phyloP scores from a whole-genome alignment of 768 basidiomycete genomes.

The Suillus sp. region DNA sequence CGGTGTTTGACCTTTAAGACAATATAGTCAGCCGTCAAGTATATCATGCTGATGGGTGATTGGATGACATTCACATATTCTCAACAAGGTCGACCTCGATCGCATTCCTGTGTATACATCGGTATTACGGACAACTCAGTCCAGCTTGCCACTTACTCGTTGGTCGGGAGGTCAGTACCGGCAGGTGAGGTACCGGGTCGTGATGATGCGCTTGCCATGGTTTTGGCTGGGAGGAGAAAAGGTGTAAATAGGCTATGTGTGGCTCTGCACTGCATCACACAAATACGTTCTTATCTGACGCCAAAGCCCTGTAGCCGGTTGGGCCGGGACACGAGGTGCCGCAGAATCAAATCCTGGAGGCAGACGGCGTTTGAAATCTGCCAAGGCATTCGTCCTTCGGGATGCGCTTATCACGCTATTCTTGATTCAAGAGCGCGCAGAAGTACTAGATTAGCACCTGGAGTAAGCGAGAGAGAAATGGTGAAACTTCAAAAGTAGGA shows the following conservation, averaged over 20 bases:
- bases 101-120: background rate
- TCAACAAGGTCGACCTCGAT: background rate
- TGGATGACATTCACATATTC: background rate
- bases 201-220: background rate
- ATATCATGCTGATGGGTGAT: background rate
- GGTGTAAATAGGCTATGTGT: background rate
- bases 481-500: background rate
- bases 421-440: background rate
- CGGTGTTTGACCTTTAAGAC: background rate
- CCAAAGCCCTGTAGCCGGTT: background rate
- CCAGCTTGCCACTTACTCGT: background rate
- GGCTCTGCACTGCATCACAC: background rate
- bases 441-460: background rate
- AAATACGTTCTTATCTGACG: background rate
- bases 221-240: background rate
- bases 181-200: background rate
- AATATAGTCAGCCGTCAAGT: background rate
- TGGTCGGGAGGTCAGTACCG: background rate
- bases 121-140: background rate
- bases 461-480: background rate
- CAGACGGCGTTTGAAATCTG: background rate
- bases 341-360: background rate
- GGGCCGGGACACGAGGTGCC: background rate
- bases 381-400: background rate
- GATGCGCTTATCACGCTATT: background rate